Base-by-base conservation (phyloP, 371 early-diverging fungal genomes). In the Apophysomyces variabilis region DNA sequence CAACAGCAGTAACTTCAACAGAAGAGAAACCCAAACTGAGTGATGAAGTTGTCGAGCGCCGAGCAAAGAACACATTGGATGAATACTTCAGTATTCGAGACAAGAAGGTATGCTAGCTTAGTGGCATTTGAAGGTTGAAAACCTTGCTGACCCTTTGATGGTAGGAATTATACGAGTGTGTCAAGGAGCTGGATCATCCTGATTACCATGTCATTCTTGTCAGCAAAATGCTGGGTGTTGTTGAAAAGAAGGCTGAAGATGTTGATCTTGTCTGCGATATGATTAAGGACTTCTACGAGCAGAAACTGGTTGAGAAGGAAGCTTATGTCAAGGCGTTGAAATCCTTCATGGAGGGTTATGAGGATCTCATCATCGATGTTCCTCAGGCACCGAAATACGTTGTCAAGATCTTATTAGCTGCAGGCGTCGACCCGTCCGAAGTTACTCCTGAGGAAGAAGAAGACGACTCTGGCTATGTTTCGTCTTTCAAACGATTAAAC, bases 351-450 rank as follows among this genome's bases (percentile, higher is more conserved):
- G 90, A 88, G 69, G 66, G 73, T 60, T 79, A 93, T 60, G 90
- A 91, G 62, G 96, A 96, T 71, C 80, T 92, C 57, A 82, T 87
- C 14, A 85, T 89, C 56, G 96, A 96, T 82, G 89, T 90, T 9
- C 96, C 96, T 39, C 83, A 87, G 57, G 90, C 89, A 26, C 89
- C 82, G 74, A 82, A 82, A 61, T 84, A 83, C 84, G 83, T 91
- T 61, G 89, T 89, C 56, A 76, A 77, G 60, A 67, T 94, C 61
- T 74, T 93, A 46, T 85, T 84, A 18, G 83, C 80, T 26, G 77
- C 84, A 8, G 74, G 73, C 50, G 75, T 89, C 62, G 86, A 88
- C 37, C 78, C 84, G 57, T 60, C 79, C 16, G 84, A 82, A 61
- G 80, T 84, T 11, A 68, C 75, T 56, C 76, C 82, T 61, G 68